Evolutionary conservation across 2,329 filamentous ascomycete species (phyloP), one percentile per base, ranked within the genome.

Genomic region (Cladobotryum mycophilum): DNA sequence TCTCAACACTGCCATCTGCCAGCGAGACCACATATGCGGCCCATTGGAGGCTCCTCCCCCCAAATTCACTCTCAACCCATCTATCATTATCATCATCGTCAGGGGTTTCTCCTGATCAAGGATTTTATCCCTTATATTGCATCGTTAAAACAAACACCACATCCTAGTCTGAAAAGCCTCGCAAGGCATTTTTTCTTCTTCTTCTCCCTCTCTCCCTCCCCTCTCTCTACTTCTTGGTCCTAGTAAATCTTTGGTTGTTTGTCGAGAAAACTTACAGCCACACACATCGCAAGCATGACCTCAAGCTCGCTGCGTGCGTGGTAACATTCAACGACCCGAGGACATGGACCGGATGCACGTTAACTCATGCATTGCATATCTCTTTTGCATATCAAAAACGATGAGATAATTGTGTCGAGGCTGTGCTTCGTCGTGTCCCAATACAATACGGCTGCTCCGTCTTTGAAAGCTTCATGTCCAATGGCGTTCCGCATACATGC

Each of bases 11-110:
- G 51, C 51, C 51, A 35, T 46, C 40, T 6, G 35, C 3, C 22
- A 38, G 25, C 25, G 47, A 30, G 47, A 36, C 51, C 51, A 13
- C 34, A 18, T 53, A 47, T 52, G 49, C 52, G 51, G 37, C 51
- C 51, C 20, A 22, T 20, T 34, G 18, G 25, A 35, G 35, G 37
- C n/a, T 50, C 18, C 20, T 30, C 25, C 14, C 3, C 42, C 9
- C 13, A n/a, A 18, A 36, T 25, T 18, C 13, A 15, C 14, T 37
- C 30, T 7, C 22, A 13, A n/a, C n/a, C 13, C 44, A 11, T 12
- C 5, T 18, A 35, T 34, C 25, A 17, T 46, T n/a, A 4, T 30
- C 25, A 30, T 30, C 6, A 8, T 8, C 25, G 25, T 30, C 25
- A 30, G 8, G 25, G 25, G n/a, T n/a, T 30, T 30, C 25, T 30